These are phyloP conservation scores for Eimeria brunetti DNA, from an alignment of 169 alveolate species.

Conservation along the genomic window DNA sequence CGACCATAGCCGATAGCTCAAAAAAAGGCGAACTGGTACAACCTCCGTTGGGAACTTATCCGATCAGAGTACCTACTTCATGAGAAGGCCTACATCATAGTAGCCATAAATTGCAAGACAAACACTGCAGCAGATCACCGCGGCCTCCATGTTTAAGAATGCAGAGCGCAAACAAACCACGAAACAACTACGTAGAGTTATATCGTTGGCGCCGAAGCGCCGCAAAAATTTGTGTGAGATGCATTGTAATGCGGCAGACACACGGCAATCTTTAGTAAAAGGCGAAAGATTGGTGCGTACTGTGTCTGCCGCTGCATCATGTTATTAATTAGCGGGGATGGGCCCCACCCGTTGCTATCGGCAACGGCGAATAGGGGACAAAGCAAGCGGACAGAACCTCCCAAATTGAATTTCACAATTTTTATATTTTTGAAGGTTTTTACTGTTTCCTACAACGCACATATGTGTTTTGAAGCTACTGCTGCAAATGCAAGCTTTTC, in stretches of 20 bases:
- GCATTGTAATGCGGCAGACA: slow-evolving; percentile 81
- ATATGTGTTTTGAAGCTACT: not conserved
- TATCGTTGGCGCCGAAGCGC: slow-evolving; percentile 80
- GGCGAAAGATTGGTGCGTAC: slow-evolving; percentile 97
- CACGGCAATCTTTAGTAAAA: slow-evolving; percentile 99
- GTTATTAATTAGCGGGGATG: not conserved
- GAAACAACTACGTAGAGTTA: too few relatives aligned
- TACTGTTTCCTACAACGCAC: not conserved
- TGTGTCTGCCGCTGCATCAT: slow-evolving; percentile 82
- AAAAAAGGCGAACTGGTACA: too few relatives aligned
- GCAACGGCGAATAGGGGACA: slow-evolving; percentile 55
- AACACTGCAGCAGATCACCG: too few relatives aligned
- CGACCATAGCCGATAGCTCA: too few relatives aligned
- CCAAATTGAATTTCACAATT: not conserved
- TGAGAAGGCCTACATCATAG: too few relatives aligned
- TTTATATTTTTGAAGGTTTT: not conserved
- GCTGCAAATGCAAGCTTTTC: not conserved
- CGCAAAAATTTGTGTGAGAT: slow-evolving; percentile 65
- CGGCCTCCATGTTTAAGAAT: too few relatives aligned
- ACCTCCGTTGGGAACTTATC: too few relatives aligned
- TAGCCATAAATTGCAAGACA: too few relatives aligned
- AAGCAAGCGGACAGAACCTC: not conserved
- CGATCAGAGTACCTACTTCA: too few relatives aligned
- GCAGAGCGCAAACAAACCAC: too few relatives aligned
- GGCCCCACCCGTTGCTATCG: slow-evolving; percentile 8